Evolutionary conservation across 1,139 yeast genomes (phyloP).

Genomic region (Barnettozyma hawaiiensis): DNA sequence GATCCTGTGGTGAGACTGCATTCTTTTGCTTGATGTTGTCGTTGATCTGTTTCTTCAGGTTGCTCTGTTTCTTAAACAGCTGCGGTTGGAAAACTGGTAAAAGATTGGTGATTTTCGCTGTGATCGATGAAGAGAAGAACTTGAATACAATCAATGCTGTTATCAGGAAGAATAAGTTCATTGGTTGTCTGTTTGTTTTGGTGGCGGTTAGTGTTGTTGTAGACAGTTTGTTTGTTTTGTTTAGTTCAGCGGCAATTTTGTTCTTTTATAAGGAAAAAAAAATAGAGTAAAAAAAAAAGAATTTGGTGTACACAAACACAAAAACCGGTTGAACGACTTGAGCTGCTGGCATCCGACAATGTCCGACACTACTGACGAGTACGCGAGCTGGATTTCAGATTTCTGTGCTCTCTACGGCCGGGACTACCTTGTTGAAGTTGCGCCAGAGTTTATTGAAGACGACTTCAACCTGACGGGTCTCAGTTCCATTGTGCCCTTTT

Average conservation of each 20-base stretch:
- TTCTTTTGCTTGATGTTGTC: conserved; percentile 49
- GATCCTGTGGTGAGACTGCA: conserved; percentile 78
- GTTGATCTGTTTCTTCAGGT: conserved; percentile 41
- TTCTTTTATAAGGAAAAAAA: too few species aligned
- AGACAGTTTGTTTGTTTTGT: background rate
- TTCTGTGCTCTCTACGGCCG: conserved; percentile 86
- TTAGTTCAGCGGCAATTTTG: too few species aligned
- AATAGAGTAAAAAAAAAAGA: too few species aligned
- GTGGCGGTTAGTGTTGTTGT: too few species aligned
- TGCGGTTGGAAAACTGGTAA: conserved; percentile 7
- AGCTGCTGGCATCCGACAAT: too few species aligned
- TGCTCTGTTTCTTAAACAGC: conserved; percentile 30
- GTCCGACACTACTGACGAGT: conserved; percentile 42
- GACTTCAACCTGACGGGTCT: conserved; percentile 93
- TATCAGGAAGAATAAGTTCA: conserved; percentile 2
- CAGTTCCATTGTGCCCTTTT: conserved; percentile 79
- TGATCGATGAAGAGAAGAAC: conserved; percentile 4
- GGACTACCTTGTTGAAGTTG: conserved; percentile 88
- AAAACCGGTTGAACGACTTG: background rate
- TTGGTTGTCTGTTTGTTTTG: background rate
- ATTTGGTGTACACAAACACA: background rate
- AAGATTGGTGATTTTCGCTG: background rate
- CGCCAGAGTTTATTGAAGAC: conserved; percentile 91
- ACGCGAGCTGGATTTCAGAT: conserved; percentile 85
- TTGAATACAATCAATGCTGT: conserved; percentile 4